Percentiles rank a stretch among this genome's conserved stretches.
These are phyloP conservation scores for Colletotrichum acutatum DNA, from an alignment of 2,329 filamentous ascomycete genomes.

Conservation along the genomic window DNA sequence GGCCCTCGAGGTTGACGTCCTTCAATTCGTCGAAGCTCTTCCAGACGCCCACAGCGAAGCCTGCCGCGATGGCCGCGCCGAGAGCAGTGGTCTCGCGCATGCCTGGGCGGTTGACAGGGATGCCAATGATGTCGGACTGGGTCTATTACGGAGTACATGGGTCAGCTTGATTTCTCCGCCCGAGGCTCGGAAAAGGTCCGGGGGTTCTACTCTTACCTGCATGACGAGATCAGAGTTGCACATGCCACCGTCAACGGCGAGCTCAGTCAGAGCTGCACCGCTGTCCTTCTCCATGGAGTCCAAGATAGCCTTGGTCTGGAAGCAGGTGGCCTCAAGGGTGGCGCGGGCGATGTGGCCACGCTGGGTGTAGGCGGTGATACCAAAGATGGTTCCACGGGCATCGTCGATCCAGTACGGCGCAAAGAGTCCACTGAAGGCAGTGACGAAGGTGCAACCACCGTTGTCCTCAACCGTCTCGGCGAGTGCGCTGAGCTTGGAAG, in stretches of 20 bases:
- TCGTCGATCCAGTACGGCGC: slow-evolving; percentile 90
- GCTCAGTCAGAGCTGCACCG: slow-evolving; percentile 75
- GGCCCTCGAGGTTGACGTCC: slow-evolving; percentile 76
- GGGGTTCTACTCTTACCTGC: slow-evolving; percentile 57
- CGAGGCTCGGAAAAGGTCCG: slow-evolving; percentile 25
- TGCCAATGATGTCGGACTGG: slow-evolving; percentile 83
- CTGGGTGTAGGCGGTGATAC: slow-evolving; percentile 81
- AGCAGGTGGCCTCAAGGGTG: slow-evolving; percentile 84
- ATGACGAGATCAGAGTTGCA: slow-evolving; percentile 83
- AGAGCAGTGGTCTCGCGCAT: slow-evolving; percentile 89
- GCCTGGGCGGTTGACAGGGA: slow-evolving; percentile 79
- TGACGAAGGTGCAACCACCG: slow-evolving; percentile 81
- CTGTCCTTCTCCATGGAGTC: slow-evolving; percentile 85
- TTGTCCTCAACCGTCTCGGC: slow-evolving; percentile 70
- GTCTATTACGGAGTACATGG: slow-evolving; percentile 56
- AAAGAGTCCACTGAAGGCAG: slow-evolving; percentile 83
- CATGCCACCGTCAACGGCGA: slow-evolving; percentile 89
- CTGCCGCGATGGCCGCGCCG: slow-evolving; percentile 84
- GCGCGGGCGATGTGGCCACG: slow-evolving; percentile 82
- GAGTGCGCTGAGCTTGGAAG: slow-evolving; percentile 56
- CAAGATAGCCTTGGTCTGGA: slow-evolving; percentile 85
- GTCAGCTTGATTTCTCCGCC: slow-evolving; percentile 27
- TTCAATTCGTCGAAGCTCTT: slow-evolving; percentile 78
- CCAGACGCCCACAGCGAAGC: slow-evolving; percentile 81
- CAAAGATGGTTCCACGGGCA: slow-evolving; percentile 82